Evolutionary conservation across 306 rosid species (phyloP), one percentile per base, ranked within the genome.

Genomic region (Trifolium repens): DNA sequence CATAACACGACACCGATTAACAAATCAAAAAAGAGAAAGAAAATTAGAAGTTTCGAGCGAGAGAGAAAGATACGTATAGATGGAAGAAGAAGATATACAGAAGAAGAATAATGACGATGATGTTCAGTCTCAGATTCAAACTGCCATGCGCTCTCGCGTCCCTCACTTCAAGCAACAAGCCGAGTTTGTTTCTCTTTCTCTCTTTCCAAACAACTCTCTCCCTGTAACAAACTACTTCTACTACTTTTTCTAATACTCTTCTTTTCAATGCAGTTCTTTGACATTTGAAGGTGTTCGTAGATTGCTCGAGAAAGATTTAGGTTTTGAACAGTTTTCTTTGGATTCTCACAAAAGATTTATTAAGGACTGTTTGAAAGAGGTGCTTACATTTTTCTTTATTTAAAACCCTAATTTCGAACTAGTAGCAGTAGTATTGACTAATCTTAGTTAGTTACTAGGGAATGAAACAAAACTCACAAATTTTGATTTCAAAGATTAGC

Each of bases 251-350:
- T 68, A 68, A 68, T 63, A 24, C 50, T 53, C 44, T 62, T 0
- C 71, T 57, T 75, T 82, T 79, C 9, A 72, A 74, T 86, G 88
- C 96, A 94, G 98, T 79, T 90, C 97, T 66, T 82, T 94, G 88
- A 94, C 98, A 37, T 83, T 91, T 72, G 97, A 87, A 79, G 94
- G 96, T 22, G 98, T 94, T 61, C 94, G 98, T 59, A 88, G 98
- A 80, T 79, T 94, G 85, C 87, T 94, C 49, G 98, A 94, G 86
- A 90, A 91, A 54, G 97, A 94, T 79, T 50, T 94, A 84, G 91
- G 86, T 5, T 78, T 94, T 69, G 89, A 87, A 47, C 68, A 82
- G 55, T 87, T 42, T 58, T 85, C 93, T 42, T 80, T 94, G 82
- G 98, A 94, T 69, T 91, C 86, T 70, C 98, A 90, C 43, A 94